These are phyloP conservation scores for Aegilops tauschii DNA, from an alignment of 176 grass and related monocot species.

Conservation along the genomic window DNA sequence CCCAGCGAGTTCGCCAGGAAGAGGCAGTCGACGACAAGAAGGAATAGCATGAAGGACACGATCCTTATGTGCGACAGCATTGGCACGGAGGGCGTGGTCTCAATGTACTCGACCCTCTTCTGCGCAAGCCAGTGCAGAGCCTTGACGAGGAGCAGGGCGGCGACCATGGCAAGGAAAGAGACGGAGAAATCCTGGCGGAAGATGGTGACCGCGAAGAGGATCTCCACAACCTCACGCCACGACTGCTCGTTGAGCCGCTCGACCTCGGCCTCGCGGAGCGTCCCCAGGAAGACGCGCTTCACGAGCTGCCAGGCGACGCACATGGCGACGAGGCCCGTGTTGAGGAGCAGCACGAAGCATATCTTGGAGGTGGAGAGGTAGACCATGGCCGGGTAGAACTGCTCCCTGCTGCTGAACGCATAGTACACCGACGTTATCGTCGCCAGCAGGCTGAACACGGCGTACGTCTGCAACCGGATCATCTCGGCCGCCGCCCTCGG, in stretches of 20 bases:
- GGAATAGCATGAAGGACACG: conserved; percentile 81
- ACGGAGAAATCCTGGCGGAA: conserved; percentile 98
- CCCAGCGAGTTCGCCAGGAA: conserved; percentile 67
- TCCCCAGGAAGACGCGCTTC: conserved; percentile 81
- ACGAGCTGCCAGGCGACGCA: conserved; percentile 83
- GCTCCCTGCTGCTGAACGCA: conserved; percentile 95
- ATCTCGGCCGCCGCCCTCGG: conserved; percentile 26
- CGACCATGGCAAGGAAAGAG: conserved; percentile 80
- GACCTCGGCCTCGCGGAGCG: conserved; percentile 85
- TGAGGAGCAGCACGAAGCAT: conserved; percentile 93
- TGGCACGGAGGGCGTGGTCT: conserved; percentile 85
- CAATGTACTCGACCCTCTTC: conserved; percentile 93
- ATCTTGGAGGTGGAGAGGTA: conserved; percentile 98
- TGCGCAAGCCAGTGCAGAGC: conserved; percentile 83
- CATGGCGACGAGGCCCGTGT: conserved; percentile 91
- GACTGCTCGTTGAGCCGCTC: conserved; percentile 96
- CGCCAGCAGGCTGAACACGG: conserved; percentile 95
- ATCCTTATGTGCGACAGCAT: conserved; percentile 74
- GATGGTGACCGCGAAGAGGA: conserved; percentile 94
- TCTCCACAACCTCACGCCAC: conserved; percentile 91
- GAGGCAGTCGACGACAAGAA: conserved; percentile 69
- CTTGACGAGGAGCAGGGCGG: conserved; percentile 73
- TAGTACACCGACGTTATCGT: conserved; percentile 66
- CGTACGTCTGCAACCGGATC: conserved; percentile 86
- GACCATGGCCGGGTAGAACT: conserved; percentile 92